Evolutionary conservation across 208 protist genomes (phyloP).

Genomic region (Trypanosoma vivax): DNA sequence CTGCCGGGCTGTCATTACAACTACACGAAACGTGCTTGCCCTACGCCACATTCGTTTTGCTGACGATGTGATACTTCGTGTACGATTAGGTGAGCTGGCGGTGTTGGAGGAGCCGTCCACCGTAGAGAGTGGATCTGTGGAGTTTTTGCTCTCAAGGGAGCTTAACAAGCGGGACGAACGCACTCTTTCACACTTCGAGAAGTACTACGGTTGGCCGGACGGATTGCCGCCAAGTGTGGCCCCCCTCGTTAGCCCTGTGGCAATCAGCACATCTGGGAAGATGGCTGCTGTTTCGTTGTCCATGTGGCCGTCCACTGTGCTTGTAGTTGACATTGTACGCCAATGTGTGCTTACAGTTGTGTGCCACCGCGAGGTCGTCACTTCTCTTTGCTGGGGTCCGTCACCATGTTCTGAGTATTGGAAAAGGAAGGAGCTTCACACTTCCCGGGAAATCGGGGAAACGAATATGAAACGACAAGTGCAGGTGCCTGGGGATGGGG

Average conservation of each 20-base stretch:
- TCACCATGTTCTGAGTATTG: constrained; percentile 15
- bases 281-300: constrained; percentile 15
- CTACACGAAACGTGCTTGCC: constrained; percentile 7
- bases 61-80: constrained; percentile 10
- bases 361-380: constrained; percentile 6
- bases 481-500: background rate
- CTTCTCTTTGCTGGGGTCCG: constrained; percentile 18
- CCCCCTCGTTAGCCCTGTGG: background rate
- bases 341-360: constrained; percentile 17
- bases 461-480: constrained; percentile 1
- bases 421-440: constrained; percentile 13
- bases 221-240: background rate
- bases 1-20: constrained; percentile 16
- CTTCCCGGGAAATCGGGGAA: no score
- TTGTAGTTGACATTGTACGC: constrained; percentile 23
- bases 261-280: constrained; percentile 18
- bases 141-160: background rate
- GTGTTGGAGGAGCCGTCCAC: constrained; percentile 10
- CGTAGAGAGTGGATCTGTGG: background rate
- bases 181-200: background rate
- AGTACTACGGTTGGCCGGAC: background rate
- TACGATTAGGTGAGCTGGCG: constrained; percentile 5
- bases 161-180: background rate
- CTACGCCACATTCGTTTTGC: constrained; percentile 17
- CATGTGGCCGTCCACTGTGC: constrained; percentile 8